Conservation (phyloP, 2,329 filamentous ascomycete species). For the Dothideomycetidae sp. region DNA sequence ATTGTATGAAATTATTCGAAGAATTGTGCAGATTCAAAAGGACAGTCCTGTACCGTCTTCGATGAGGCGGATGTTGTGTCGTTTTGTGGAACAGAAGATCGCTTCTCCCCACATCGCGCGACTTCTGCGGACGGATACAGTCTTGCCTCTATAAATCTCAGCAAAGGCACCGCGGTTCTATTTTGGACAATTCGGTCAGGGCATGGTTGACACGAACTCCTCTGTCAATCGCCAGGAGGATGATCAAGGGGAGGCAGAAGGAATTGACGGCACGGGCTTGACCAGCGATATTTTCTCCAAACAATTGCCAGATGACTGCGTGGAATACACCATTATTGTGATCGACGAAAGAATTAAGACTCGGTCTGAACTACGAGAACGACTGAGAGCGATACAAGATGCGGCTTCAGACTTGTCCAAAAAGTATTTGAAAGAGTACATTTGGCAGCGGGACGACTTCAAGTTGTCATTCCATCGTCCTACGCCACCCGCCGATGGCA, state of each 20-base stretch:
- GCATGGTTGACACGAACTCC: too few species aligned
- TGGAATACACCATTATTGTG: conserved; percentile 71
- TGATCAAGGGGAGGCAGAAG: neutral
- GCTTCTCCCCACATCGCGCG: too few species aligned
- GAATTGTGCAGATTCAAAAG: too few species aligned
- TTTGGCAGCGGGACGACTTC: conserved; percentile 80
- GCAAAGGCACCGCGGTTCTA: too few species aligned
- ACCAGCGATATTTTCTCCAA: conserved; percentile 38
- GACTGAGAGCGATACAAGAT: conserved; percentile 59
- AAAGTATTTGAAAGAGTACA: conserved; percentile 63
- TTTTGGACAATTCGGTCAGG: too few species aligned
- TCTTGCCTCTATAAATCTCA: too few species aligned
- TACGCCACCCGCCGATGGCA: neutral
- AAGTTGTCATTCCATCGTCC: conserved; percentile 40
- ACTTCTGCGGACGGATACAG: too few species aligned
- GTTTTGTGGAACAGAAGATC: too few species aligned
- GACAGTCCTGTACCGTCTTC: too few species aligned
- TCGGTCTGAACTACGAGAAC: conserved; percentile 44
- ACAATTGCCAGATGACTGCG: conserved; percentile 63
- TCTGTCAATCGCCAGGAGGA: too few species aligned
- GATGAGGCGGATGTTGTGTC: too few species aligned
- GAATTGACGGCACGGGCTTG: conserved; percentile 5
- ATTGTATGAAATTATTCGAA: too few species aligned
- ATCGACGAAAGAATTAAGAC: conserved; percentile 41
- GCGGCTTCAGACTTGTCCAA: conserved; percentile 49